These are phyloP conservation scores for Trebouxiophyceae sp. DNA, from an alignment of 163 green algal genomes.

Conservation along the genomic window DNA sequence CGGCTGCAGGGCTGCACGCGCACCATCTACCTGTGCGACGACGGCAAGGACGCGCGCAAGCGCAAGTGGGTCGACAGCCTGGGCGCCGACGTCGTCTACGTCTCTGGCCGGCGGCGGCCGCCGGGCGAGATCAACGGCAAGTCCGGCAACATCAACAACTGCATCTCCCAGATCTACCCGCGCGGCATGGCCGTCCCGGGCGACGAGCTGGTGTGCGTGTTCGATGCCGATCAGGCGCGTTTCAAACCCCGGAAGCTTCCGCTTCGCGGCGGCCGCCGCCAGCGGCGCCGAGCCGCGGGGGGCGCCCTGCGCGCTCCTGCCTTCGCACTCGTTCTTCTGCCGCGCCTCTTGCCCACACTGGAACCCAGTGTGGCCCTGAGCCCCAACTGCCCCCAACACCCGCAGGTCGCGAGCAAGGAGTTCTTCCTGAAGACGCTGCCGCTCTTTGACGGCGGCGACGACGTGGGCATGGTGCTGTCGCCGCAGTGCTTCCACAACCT, in stretches of 20 bases:
- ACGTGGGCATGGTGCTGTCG: conserved; percentile 49
- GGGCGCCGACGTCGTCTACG: conserved; percentile 41
- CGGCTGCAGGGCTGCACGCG: conserved; percentile 14
- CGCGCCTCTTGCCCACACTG: too few relatives aligned
- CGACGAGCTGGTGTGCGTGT: conserved; percentile 57
- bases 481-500: conserved; percentile 35
- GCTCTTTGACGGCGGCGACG: conserved; percentile 40
- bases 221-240: conserved; percentile 42
- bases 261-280: too few relatives aligned
- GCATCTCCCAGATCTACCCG: conserved; percentile 39
- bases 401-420: conserved; percentile 63
- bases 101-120: conserved; percentile 42
- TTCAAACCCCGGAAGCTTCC: too few relatives aligned
- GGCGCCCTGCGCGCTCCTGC: too few relatives aligned
- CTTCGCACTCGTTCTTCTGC: too few relatives aligned
- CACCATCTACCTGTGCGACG: conserved; percentile 53
- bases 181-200: conserved; percentile 29
- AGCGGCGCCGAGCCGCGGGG: too few relatives aligned
- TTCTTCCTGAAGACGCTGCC: conserved; percentile 73
- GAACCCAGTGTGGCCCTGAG: too few relatives aligned
- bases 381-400: background rate
- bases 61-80: conserved; percentile 44
- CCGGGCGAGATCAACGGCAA: conserved; percentile 62
- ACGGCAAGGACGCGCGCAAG: conserved; percentile 58
- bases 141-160: conserved; percentile 55